A percentile compares a stretch with the other conserved stretches of the same genome.
Conservation (phyloP, 176 grass and related monocot genomes). For the Alloteropsis semialata region DNA sequence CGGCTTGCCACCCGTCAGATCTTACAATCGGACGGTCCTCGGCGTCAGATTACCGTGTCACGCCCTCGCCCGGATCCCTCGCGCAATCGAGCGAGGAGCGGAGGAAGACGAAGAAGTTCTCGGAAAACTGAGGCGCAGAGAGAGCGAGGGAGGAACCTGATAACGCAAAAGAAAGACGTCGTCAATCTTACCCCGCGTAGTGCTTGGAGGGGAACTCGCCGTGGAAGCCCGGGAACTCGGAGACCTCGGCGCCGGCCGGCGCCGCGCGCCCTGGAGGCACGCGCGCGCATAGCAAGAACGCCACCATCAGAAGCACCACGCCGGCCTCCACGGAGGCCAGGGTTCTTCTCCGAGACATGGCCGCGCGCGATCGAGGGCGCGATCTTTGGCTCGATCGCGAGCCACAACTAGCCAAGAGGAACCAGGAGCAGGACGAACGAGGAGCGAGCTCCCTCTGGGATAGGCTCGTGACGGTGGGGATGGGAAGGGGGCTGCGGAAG, state of each 20-base stretch:
- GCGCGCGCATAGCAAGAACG: not conserved
- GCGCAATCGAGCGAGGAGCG: not conserved
- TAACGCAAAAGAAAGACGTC: too few species aligned
- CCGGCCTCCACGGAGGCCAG: not conserved
- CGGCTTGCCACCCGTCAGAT: not conserved
- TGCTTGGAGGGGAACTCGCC: constrained; percentile 57
- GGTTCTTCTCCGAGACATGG: not conserved
- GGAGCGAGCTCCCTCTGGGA: too few species aligned
- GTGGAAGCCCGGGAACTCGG: constrained; percentile 55
- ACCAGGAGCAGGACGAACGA: too few species aligned
- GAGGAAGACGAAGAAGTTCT: not conserved
- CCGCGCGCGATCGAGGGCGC: too few species aligned
- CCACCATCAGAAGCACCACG: not conserved
- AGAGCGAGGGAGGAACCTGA: too few species aligned
- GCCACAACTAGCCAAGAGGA: too few species aligned
- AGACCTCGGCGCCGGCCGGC: constrained; percentile 35
- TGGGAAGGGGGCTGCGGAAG: too few species aligned
- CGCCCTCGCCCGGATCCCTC: too few species aligned
- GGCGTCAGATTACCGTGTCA: too few species aligned
- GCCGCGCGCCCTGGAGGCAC: not conserved
- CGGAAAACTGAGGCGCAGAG: too few species aligned
- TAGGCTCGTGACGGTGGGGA: not conserved
- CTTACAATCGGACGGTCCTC: not conserved
- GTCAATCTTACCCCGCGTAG: constrained; percentile 44
- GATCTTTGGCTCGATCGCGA: not conserved